These are phyloP conservation scores for Cercospora canescens DNA, from an alignment of 2,329 filamentous ascomycete genomes.

Conservation along the genomic window DNA sequence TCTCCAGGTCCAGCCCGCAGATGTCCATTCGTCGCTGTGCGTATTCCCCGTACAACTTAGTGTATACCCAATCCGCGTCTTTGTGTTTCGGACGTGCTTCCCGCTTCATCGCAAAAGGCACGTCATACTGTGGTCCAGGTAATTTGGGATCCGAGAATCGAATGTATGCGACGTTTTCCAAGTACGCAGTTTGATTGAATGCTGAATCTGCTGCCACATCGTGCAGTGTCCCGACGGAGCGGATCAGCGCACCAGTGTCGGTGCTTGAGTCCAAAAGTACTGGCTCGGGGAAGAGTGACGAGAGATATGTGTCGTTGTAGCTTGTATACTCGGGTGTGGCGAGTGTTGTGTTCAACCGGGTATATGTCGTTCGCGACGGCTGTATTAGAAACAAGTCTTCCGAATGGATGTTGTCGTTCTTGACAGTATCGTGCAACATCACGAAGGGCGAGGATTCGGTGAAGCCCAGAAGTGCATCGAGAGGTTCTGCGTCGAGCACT, in stretches of 20 bases:
- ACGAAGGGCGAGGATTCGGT: constrained; percentile 32
- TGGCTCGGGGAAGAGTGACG: constrained; percentile 28
- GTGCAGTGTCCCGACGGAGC: constrained; percentile 35
- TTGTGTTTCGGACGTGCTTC: constrained; percentile 46
- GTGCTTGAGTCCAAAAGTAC: constrained; percentile 30
- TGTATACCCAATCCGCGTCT: constrained; percentile 51
- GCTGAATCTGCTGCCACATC: constrained; percentile 19
- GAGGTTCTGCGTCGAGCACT: constrained; percentile 47
- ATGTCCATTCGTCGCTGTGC: constrained; percentile 53
- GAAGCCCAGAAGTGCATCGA: constrained; percentile 43
- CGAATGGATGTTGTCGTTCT: constrained; percentile 31
- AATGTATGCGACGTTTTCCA: constrained; percentile 47
- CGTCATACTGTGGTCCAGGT: constrained; percentile 53
- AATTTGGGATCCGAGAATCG: constrained; percentile 49
- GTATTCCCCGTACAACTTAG: constrained; percentile 51
- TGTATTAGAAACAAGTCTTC: constrained; percentile 37
- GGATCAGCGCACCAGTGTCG: constrained; percentile 28
- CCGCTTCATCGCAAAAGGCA: constrained; percentile 45
- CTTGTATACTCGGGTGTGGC: constrained; percentile 4
- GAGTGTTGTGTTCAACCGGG: constrained; percentile 23
- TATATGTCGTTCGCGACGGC: constrained; percentile 25
- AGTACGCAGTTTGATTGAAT: constrained; percentile 49
- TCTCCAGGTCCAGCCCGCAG: constrained; percentile 54
- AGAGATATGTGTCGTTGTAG: constrained; percentile 36
- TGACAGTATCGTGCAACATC: constrained; percentile 31